phyloP scores from a whole-genome alignment of 2,329 filamentous ascomycete genomes.

The Xylaria sp. region DNA sequence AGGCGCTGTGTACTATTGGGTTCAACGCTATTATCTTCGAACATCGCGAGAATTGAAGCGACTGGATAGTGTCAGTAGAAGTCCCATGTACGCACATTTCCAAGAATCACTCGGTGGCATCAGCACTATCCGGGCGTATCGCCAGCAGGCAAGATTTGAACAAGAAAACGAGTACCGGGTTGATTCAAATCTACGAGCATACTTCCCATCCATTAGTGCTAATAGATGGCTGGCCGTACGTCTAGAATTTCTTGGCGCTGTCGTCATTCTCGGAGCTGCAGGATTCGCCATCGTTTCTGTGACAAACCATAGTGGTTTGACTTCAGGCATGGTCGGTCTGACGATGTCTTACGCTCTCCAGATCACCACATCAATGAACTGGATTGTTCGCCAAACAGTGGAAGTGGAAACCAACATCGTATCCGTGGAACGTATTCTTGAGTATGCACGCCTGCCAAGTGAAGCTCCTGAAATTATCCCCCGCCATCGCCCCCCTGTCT shows the following conservation, averaged over 20 bases:
- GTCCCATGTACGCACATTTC: constrained; percentile 97
- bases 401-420: constrained; percentile 99
- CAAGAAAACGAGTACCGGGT: constrained; percentile 97
- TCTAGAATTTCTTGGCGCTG: constrained; percentile 91
- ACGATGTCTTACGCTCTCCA: constrained; percentile 97
- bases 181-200: constrained; percentile 92
- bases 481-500: constrained; percentile 84
- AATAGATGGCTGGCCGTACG: constrained; percentile 95
- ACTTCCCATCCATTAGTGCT: constrained; percentile 94
- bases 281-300: constrained; percentile 85
- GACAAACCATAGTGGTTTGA: constrained; percentile 70
- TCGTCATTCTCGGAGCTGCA: constrained; percentile 91
- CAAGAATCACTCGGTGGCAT: constrained; percentile 95
- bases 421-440: constrained; percentile 95
- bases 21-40: constrained; percentile 95
- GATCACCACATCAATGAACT: constrained; percentile 97
- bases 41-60: constrained; percentile 97
- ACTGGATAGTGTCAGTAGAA: constrained; percentile 92
- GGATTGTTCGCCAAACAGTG: constrained; percentile 98
- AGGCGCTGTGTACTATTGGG: constrained; percentile 83
- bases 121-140: constrained; percentile 93
- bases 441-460: constrained; percentile 90
- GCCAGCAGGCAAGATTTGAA: constrained; percentile 86
- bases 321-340: constrained; percentile 83
- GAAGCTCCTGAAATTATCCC: constrained; percentile 95